phyloP scores from a whole-genome alignment of 257 asterid species.

The Verbena officinalis region DNA sequence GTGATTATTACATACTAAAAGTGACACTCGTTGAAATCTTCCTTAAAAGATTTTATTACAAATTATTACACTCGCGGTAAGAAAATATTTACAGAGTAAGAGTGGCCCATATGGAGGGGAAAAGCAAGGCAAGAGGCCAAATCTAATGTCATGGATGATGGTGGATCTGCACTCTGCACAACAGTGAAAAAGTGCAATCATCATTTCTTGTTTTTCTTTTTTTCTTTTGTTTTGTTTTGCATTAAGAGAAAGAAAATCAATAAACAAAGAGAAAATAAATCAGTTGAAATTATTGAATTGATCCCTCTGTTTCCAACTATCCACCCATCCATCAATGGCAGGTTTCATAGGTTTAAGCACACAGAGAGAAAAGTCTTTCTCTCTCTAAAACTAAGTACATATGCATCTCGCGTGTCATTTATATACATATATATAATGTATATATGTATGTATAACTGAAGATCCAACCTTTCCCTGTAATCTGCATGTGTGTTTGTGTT shows the following conservation, averaged over 20 bases:
- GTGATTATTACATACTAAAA: too few species aligned
- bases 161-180: slow-evolving; percentile 43
- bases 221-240: neutral
- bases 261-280: slow-evolving; percentile 25
- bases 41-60: too few species aligned
- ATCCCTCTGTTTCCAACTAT: slow-evolving; percentile 26
- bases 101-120: slow-evolving; percentile 13
- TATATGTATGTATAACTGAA: slow-evolving; percentile 33
- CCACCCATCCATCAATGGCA: slow-evolving; percentile 48
- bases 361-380: slow-evolving; percentile 7
- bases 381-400: slow-evolving; percentile 25
- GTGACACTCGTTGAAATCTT: too few species aligned
- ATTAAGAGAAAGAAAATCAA: neutral
- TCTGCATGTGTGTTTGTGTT: slow-evolving; percentile 37
- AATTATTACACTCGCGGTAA: neutral
- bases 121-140: slow-evolving; percentile 23
- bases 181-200: slow-evolving; percentile 40
- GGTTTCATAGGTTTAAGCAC: slow-evolving; percentile 31
- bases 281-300: slow-evolving; percentile 34
- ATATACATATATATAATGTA: neutral
- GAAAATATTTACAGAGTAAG: neutral
- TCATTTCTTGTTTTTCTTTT: slow-evolving; percentile 20
- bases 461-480: slow-evolving; percentile 44
- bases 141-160: slow-evolving; percentile 37
- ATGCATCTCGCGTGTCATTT: neutral